Evolutionary conservation across 768 basidiomycete genomes (phyloP).

Genomic region (Mrakia gelida): DNA sequence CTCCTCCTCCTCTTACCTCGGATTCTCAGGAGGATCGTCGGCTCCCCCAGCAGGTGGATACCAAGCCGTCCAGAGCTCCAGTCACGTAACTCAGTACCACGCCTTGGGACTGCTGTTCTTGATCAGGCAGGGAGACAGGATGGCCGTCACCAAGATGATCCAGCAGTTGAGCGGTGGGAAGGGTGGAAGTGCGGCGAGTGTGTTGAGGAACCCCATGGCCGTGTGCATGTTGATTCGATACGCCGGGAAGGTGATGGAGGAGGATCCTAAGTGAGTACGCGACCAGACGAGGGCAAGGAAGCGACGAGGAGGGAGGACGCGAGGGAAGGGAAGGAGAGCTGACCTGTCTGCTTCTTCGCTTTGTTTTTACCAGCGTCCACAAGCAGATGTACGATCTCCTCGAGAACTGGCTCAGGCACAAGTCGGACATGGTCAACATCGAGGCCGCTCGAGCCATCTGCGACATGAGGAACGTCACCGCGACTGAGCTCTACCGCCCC

Average conservation of each 20-base stretch:
- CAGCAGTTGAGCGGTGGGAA: constrained; percentile 65
- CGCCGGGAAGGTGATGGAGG: constrained; percentile 97
- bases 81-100: constrained; percentile 94
- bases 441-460: constrained; percentile 97
- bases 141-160: constrained; percentile 99
- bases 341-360: neutral
- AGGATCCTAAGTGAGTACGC: constrained; percentile 90
- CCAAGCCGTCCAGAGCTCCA: constrained; percentile 79
- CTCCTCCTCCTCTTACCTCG: neutral
- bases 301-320: neutral
- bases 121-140: constrained; percentile 94
- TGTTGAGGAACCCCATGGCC: constrained; percentile 91
- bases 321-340: neutral
- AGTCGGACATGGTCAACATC: constrained; percentile 99
- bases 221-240: constrained; percentile 97
- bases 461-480: constrained; percentile 81
- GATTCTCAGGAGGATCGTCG: constrained; percentile 49
- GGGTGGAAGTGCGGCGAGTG: constrained; percentile 74
- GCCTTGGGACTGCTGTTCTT: constrained; percentile 87
- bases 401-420: constrained; percentile 92
- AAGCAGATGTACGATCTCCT: constrained; percentile 88
- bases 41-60: constrained; percentile 52
- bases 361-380: constrained; percentile 61
- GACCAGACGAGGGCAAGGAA: neutral
- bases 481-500: constrained; percentile 73